Percentiles rank a stretch among this genome's conserved stretches.
These are phyloP conservation scores for Kazachstania africana DNA, from an alignment of 805 yeast genomes.

Conservation along the genomic window DNA sequence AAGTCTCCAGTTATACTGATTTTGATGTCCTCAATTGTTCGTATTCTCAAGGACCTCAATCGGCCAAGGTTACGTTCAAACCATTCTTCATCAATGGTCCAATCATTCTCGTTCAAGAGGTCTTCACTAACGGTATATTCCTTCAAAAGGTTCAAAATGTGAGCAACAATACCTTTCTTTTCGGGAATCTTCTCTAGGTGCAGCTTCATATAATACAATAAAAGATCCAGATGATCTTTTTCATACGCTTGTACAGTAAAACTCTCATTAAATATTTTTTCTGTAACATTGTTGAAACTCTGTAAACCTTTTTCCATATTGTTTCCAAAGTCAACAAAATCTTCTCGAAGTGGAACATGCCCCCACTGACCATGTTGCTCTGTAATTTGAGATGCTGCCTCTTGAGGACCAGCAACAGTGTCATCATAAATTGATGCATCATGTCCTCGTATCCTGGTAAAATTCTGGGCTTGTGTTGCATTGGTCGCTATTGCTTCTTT, in stretches of 20 bases:
- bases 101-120: constrained; percentile 3
- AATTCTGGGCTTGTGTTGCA: constrained; percentile 1
- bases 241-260: constrained; percentile 10
- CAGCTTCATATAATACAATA: constrained; percentile 11
- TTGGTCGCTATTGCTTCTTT: constrained; percentile 19
- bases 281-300: constrained; percentile 9
- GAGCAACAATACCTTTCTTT: constrained; percentile 6
- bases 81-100: constrained; percentile 19
- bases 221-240: constrained; percentile 9
- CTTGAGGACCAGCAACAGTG: constrained; percentile 3
- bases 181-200: constrained; percentile 6
- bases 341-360: not conserved
- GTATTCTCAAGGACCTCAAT: constrained; percentile 7
- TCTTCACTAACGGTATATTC: constrained; percentile 3
- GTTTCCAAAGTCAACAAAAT: constrained; percentile 1
- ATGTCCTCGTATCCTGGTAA: constrained; percentile 1
- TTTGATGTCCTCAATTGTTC: constrained; percentile 11
- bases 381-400: not conserved
- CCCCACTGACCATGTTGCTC: not conserved
- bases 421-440: constrained; percentile 20
- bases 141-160: constrained; percentile 10
- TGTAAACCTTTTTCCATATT: constrained; percentile 4
- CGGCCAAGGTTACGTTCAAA: constrained; percentile 6
- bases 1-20: constrained; percentile 5
- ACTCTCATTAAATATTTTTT: constrained; percentile 3